A percentile compares a stretch with the other conserved stretches of the same genome.
Evolutionary conservation across 345 rosid genomes (phyloP).

Genomic region (Punica granatum): DNA sequence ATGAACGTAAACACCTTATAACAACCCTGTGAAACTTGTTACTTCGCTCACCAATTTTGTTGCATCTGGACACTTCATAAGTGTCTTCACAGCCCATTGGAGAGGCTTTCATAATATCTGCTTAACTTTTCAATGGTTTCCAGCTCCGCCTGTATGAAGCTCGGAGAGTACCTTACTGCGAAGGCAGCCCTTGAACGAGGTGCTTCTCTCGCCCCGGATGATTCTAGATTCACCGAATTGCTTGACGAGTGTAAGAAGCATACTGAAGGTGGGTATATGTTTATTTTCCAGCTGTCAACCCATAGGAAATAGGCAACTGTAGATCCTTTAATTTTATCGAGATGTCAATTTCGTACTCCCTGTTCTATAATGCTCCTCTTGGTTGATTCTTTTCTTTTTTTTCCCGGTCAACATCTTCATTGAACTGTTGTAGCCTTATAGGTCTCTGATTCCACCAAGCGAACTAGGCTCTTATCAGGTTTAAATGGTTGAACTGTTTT

Average conservation of each 20-base stretch:
- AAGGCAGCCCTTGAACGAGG: constrained; percentile 61
- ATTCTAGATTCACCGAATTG: constrained; percentile 37
- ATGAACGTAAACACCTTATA: too few relatives aligned
- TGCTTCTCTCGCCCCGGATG: constrained; percentile 32
- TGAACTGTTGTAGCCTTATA: too few relatives aligned
- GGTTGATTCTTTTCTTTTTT: background rate
- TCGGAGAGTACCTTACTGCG: constrained; percentile 58
- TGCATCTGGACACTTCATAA: background rate
- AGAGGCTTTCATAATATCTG: background rate
- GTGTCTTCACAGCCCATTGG: background rate
- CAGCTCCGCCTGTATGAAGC: constrained; percentile 69
- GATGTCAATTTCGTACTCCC: background rate
- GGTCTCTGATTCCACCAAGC: too few relatives aligned
- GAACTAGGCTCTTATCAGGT: too few relatives aligned
- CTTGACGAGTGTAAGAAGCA: constrained; percentile 46
- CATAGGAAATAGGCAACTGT: background rate
- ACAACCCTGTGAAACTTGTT: background rate
- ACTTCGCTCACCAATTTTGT: background rate
- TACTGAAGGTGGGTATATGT: constrained; percentile 33
- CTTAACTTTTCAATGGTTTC: background rate
- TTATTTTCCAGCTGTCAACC: background rate
- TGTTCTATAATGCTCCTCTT: too few relatives aligned
- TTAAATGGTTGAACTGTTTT: too few relatives aligned
- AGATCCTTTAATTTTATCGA: background rate
- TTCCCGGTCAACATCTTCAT: too few relatives aligned